A percentile compares a stretch with the other conserved stretches of the same genome.
Evolutionary conservation across 345 rosid genomes (phyloP).

Genomic region (Populus nigra): DNA sequence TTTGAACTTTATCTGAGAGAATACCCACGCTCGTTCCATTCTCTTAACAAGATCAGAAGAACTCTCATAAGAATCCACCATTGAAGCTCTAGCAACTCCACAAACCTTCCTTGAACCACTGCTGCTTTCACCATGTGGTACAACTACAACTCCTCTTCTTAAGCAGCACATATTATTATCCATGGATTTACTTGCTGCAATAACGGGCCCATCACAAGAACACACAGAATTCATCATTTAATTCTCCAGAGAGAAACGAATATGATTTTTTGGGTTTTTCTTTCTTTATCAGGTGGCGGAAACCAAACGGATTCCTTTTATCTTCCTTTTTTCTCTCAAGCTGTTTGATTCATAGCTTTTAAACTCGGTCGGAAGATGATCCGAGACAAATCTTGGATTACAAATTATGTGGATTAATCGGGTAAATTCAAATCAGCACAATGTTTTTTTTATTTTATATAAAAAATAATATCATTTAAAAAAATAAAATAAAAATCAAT

Average conservation of each 20-base stretch:
- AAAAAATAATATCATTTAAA: too few species aligned
- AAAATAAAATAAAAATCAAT: too few species aligned
- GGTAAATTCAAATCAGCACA: too few species aligned
- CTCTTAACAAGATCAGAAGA: conserved; percentile 76
- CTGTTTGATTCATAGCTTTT: too few species aligned
- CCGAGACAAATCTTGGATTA: too few species aligned
- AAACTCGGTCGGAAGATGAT: too few species aligned
- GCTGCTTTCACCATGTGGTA: conserved; percentile 11
- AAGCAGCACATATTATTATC: conserved; percentile 9
- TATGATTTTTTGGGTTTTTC: neutral
- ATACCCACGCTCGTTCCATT: conserved; percentile 83
- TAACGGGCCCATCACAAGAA: conserved; percentile 30
- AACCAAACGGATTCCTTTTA: neutral
- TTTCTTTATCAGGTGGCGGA: conserved; percentile 1
- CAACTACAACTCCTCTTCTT: conserved; percentile 16
- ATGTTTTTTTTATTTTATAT: too few species aligned
- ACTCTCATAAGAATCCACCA: conserved; percentile 66
- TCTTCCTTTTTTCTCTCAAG: too few species aligned
- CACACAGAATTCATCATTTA: conserved; percentile 31
- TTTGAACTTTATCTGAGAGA: conserved; percentile 59
- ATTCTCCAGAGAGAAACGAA: neutral
- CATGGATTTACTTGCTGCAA: conserved; percentile 19
- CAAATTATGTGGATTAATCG: too few species aligned
- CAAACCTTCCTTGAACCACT: conserved; percentile 2
- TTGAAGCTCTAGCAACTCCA: conserved; percentile 51